Base-by-base conservation (phyloP, 2,329 filamentous ascomycete species). In the Trichophyton mentagrophytes region DNA sequence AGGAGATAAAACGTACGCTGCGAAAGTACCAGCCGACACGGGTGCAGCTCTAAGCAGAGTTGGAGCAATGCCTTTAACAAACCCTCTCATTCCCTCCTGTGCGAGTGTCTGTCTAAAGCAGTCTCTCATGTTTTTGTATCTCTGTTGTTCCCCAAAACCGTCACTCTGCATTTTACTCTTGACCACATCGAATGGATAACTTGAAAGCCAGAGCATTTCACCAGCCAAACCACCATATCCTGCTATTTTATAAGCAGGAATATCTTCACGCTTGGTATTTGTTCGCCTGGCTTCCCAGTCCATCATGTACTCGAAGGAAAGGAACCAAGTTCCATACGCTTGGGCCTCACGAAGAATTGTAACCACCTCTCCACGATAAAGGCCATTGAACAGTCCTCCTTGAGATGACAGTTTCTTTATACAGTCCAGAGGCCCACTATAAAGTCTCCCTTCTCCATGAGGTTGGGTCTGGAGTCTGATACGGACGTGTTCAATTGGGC, bases 91-190 rank as follows among this genome's bases (percentile, higher is more conserved):
- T 0, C 93, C 93, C 75, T 95, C 90, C 4, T 76, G 79, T 63
- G 81, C 81, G 78, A 82, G 95, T 1, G 87, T 95, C 79, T 95
- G 85, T 62, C 79, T 82, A 74, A 97, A 95, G 77, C 89, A 95
- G 75, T 95, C 88, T 58, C 86, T 82, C 92, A 96, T 96, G 61
- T 79, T 86, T 72, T 78, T 83, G 76, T 88, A 99, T 71, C 81
- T 81, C 78, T 86, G 85, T 64, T 82, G 77, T 3, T 71, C 74
- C 1, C 89, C 90, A 71, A 96, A 93, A 0, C 89, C 91, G 76
- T 99, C 93, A 62, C 87, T 96, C 82, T 99, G 93, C 92, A 97
- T 96, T 83, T 96, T 97, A 77, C 90, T 96, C 87, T 99, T 99
- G 76, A 99, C 77, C 30, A 99, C 92, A 76, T 99, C 93, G 66